Base-by-base conservation (phyloP, 257 asterid species). In the Vinca minor region DNA sequence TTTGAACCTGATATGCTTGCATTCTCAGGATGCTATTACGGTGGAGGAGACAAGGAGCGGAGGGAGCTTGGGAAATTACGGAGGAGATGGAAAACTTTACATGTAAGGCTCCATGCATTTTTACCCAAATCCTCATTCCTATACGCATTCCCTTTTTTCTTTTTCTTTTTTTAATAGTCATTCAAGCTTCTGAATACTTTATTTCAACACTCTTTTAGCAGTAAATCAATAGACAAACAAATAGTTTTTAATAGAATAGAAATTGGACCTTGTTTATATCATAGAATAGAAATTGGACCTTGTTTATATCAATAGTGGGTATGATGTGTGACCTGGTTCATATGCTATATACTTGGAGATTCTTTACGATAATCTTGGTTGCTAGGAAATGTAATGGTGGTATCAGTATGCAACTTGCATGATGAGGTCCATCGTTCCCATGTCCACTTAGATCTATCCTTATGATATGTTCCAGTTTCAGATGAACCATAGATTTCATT, bases 1-100 rank as follows among this genome's bases (percentile, higher is more conserved):
- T 93, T 87, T 74, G 99, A 93, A 79, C 97, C 99, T 67, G 99
- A 93, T 76, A 93, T 89, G 97, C 97, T 93, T 78, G 99, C 99
- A 64, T 93, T 93, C 86, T 89, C 99, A 34, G 96, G 99, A 77
- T 93, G 99, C 66, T 93, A 89, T 74, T 89, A 85, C 50, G 99
- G 97, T 72, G 97, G 99, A 66, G 97, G 99, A 66, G 91, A 93
- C 65, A 84, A 89, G 82, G 99, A 93, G 81, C 84, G 85, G 80
- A 77, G 57, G 67, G 99, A 87, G 62, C 81, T 93, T 78, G 85
- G 86, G 65, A 87, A 89, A 72, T 87, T 93, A 75, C 75, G 99
- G 59, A 85, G 83, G 80, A 81, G 97, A 64, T 89, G 99, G 97
- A 89, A 89, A 79, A 93, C 97, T 28, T 76, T 93, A 69, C 99